These are phyloP conservation scores for Hyaloscypha hepaticicola DNA, from an alignment of 495 filamentous ascomycete species.

Conservation along the genomic window DNA sequence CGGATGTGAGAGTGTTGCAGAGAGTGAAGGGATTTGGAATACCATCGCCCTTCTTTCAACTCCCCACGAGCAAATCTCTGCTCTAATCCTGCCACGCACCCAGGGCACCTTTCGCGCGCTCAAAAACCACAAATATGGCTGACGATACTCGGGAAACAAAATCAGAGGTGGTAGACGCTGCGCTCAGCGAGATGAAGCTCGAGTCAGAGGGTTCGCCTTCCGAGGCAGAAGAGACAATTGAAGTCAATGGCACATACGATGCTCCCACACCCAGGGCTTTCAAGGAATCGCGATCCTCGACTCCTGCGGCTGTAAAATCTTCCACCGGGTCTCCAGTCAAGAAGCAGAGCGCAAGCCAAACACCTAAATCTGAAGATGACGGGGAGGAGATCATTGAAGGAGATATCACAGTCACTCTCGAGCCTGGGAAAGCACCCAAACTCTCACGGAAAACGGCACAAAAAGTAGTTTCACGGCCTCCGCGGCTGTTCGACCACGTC, in stretches of 20 bases:
- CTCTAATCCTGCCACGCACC: neutral
- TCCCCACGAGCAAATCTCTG: neutral
- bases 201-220: constrained; percentile 30
- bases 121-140: constrained; percentile 18
- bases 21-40: neutral
- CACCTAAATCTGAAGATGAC: constrained; percentile 41
- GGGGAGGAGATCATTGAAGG: constrained; percentile 51
- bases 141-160: constrained; percentile 46
- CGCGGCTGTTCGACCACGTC: constrained; percentile 65
- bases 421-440: constrained; percentile 69
- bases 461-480: constrained; percentile 59
- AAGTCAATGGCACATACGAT: constrained; percentile 31
- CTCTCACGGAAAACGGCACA: constrained; percentile 71
- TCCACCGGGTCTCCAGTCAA: constrained; percentile 45
- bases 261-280: constrained; percentile 17
- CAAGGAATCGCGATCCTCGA: constrained; percentile 29
- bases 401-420: constrained; percentile 62
- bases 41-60: neutral
- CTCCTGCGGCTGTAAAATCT: constrained; percentile 30
- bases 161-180: constrained; percentile 40
- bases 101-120: neutral
- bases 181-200: constrained; percentile 43
- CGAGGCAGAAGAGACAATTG: constrained; percentile 17
- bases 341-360: constrained; percentile 32
- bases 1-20: neutral